Evolutionary conservation across 768 basidiomycete genomes (phyloP).

Genomic region (Suillus lakei): DNA sequence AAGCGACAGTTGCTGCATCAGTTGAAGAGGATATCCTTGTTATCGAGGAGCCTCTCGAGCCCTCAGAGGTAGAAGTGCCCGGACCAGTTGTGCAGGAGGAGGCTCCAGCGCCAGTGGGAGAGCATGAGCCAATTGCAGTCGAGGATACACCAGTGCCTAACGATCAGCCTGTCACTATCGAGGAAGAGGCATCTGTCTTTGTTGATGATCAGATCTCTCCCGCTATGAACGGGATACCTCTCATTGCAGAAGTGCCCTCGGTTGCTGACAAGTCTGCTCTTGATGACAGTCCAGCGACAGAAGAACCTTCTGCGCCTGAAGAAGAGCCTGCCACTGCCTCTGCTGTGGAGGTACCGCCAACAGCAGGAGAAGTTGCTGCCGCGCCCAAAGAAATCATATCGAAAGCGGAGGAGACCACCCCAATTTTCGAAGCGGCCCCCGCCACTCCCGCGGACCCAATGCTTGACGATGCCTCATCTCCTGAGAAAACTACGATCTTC

Average conservation of each 20-base stretch:
- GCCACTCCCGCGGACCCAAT: neutral
- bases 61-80: constrained; percentile 5
- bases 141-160: constrained; percentile 8
- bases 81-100: neutral
- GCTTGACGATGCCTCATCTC: neutral
- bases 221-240: constrained; percentile 8
- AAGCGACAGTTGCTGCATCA: neutral
- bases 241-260: neutral
- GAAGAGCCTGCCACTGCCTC: neutral
- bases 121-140: neutral
- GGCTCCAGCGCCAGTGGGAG: neutral
- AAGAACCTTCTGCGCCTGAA: constrained; percentile 5
- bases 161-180: constrained; percentile 11
- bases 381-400: neutral
- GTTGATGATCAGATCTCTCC: neutral
- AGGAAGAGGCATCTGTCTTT: neutral
- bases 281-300: constrained; percentile 6
- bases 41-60: constrained; percentile 6
- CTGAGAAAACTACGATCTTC: neutral
- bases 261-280: constrained; percentile 4
- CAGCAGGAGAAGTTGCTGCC: neutral
- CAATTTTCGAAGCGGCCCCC: neutral
- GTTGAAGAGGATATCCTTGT: constrained; percentile 11
- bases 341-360: constrained; percentile 1
- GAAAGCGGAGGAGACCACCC: neutral